phyloP scores from a whole-genome alignment of 2,329 filamentous ascomycete species.

The Beauveria asiatica region DNA sequence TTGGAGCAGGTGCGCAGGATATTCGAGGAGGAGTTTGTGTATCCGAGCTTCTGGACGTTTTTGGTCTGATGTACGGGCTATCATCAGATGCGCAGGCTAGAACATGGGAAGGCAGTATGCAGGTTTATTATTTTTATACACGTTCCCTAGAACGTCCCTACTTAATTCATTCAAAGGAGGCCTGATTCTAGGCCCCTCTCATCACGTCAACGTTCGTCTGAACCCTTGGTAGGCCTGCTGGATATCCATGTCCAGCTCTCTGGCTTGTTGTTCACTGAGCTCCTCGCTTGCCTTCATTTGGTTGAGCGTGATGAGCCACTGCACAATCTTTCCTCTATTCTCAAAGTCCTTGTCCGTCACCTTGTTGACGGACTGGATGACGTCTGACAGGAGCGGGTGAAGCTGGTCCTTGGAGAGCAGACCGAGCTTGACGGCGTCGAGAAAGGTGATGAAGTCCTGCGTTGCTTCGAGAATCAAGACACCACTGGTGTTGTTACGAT shows the following conservation, averaged over 20 bases:
- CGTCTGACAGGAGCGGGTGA: constrained; percentile 89
- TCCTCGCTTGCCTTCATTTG: constrained; percentile 97
- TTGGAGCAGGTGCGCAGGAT: constrained; percentile 93
- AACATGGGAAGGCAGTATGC: not conserved
- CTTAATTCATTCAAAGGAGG: not conserved
- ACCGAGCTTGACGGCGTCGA: constrained; percentile 88
- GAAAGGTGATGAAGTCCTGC: constrained; percentile 96
- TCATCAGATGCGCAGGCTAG: not conserved
- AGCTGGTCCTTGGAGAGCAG: constrained; percentile 91
- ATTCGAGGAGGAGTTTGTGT: constrained; percentile 97
- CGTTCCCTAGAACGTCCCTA: not conserved
- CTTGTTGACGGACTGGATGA: constrained; percentile 95
- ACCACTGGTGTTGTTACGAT: constrained; percentile 43
- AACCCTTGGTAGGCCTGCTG: constrained; percentile 92
- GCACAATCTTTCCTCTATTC: constrained; percentile 91
- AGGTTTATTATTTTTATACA: not conserved
- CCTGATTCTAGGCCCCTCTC: not conserved
- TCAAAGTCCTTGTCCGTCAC: constrained; percentile 95
- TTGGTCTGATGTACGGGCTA: constrained; percentile 49
- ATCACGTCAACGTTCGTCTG: constrained; percentile 62
- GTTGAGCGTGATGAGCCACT: constrained; percentile 95
- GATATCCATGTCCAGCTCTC: constrained; percentile 88
- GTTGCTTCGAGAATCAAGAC: constrained; percentile 80
- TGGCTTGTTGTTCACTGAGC: constrained; percentile 73
- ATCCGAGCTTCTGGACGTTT: constrained; percentile 98